Conservation (phyloP, 2,329 filamentous ascomycete genomes). For the Colletotrichum sp. region DNA sequence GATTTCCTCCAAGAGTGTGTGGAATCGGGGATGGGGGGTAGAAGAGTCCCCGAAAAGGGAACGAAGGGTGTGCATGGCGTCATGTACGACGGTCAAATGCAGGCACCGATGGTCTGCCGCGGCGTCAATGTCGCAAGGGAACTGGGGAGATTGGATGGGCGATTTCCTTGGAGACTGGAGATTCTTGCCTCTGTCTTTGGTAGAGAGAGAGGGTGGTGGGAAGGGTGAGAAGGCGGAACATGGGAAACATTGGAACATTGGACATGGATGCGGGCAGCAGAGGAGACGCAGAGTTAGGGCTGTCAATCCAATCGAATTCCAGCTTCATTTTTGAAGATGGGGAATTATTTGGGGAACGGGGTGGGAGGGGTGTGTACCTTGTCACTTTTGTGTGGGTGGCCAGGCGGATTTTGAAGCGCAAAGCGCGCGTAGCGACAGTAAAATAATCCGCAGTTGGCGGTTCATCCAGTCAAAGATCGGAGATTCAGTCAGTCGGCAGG, state of each 20-base stretch:
- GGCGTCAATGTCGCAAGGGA: neutral
- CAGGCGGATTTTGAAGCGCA: neutral
- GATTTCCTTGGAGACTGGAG: neutral
- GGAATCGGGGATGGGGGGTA: neutral
- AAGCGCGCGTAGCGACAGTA: conserved; percentile 15
- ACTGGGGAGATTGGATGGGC: neutral
- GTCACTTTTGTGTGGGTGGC: neutral
- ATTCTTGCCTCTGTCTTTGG: neutral
- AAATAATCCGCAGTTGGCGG: neutral
- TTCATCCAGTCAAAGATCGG: neutral
- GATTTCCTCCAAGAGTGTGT: neutral
- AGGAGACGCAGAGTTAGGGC: neutral
- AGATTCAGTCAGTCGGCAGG: neutral
- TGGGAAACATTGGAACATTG: neutral
- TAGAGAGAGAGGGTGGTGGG: neutral
- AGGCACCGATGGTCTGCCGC: conserved; percentile 17
- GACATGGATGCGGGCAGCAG: neutral
- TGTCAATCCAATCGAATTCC: neutral
- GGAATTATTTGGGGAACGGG: neutral
- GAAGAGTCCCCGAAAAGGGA: neutral
- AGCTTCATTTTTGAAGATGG: neutral
- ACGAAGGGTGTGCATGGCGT: conserved; percentile 14
- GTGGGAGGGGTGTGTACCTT: neutral
- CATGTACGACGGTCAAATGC: conserved; percentile 17
- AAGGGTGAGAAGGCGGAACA: neutral